A percentile compares a stretch with the other conserved stretches of the same genome.
Evolutionary conservation across 2,329 filamentous ascomycete genomes (phyloP).

Genomic region (Penicillium palitans): DNA sequence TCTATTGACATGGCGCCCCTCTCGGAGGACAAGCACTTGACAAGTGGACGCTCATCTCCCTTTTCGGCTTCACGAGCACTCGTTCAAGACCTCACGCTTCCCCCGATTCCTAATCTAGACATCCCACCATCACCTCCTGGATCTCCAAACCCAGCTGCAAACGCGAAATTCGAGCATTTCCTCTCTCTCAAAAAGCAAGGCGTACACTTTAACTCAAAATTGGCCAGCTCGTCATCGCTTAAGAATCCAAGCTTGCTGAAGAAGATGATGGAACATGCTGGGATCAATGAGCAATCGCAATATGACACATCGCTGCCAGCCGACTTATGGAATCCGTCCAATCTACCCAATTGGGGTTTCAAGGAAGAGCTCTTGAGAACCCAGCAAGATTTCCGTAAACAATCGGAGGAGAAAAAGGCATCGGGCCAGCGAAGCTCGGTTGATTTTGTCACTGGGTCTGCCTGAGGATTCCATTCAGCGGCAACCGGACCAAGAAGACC

Average conservation of each 20-base stretch:
- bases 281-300: constrained; percentile 54
- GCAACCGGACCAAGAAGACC: background rate
- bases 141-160: constrained; percentile 46
- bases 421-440: constrained; percentile 39
- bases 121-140: constrained; percentile 50
- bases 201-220: constrained; percentile 63
- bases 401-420: constrained; percentile 37
- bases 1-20: constrained; percentile 27
- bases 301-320: constrained; percentile 53
- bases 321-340: constrained; percentile 43
- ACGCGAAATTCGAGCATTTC: constrained; percentile 61
- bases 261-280: constrained; percentile 60
- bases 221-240: constrained; percentile 58
- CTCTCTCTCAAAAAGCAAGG: constrained; percentile 62
- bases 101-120: constrained; percentile 47
- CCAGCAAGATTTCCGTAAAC: constrained; percentile 42
- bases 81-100: constrained; percentile 59
- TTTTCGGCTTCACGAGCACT: constrained; percentile 52
- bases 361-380: constrained; percentile 48
- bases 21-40: constrained; percentile 13
- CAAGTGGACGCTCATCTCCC: constrained; percentile 43
- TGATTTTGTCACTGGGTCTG: constrained; percentile 41
- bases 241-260: constrained; percentile 59
- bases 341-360: constrained; percentile 46
- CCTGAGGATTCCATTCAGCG: background rate